Percentiles rank a stretch among this genome's conserved stretches.
phyloP scores from a whole-genome alignment of 352 stramenopile species.

The Globisporangium nodosum region DNA sequence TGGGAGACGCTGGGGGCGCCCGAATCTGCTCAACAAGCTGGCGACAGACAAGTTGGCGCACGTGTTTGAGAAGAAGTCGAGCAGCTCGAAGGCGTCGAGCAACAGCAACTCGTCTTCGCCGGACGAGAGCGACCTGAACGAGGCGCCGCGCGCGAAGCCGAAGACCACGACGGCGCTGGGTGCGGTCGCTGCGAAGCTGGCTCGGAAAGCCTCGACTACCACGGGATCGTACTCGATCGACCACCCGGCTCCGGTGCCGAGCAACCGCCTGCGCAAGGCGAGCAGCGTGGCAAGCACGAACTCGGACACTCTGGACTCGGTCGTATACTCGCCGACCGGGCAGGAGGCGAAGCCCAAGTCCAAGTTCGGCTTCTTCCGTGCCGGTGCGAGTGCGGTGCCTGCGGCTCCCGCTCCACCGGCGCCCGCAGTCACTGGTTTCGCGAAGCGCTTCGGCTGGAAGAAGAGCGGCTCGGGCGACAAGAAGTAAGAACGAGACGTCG shows the following conservation, averaged over 20 bases:
- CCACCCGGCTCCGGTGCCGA: constrained; percentile 9
- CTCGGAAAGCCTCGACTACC: constrained; percentile 3
- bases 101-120: constrained; percentile 12
- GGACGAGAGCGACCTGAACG: constrained; percentile 6
- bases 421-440: constrained; percentile 5
- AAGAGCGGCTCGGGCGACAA: constrained; percentile 4
- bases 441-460: constrained; percentile 20
- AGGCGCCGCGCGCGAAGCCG: not conserved
- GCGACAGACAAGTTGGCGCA: constrained; percentile 8
- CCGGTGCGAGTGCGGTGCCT: not conserved
- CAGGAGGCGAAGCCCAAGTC: constrained; percentile 13
- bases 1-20: constrained; percentile 9
- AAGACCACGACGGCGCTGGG: constrained; percentile 3
- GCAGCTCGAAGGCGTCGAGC: constrained; percentile 12
- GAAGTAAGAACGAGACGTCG: not conserved
- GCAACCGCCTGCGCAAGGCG: constrained; percentile 14
- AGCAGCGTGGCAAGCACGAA: constrained; percentile 10
- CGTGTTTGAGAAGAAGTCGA: constrained; percentile 17
- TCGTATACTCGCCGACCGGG: constrained; percentile 12
- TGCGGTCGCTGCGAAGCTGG: constrained; percentile 12
- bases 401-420: constrained; percentile 1
- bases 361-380: constrained; percentile 14
- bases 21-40: constrained; percentile 19
- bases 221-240: constrained; percentile 10
- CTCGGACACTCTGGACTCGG: constrained; percentile 9